phyloP scores from a whole-genome alignment of 768 basidiomycete genomes.

The Leccinellum rugosiceps region DNA sequence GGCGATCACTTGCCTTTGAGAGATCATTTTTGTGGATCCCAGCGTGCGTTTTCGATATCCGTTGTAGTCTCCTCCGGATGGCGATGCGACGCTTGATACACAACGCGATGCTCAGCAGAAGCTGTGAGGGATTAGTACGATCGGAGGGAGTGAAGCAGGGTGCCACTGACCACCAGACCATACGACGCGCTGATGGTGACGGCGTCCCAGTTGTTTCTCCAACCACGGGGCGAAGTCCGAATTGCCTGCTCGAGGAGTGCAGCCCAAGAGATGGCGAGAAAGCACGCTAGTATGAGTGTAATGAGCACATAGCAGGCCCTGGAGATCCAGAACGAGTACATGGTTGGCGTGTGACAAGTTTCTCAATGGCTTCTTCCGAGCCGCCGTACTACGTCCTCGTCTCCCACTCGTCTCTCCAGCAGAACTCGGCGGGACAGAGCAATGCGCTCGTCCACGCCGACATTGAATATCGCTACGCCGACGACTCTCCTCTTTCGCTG shows the following conservation, averaged over 20 bases:
- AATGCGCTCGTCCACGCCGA: slow-evolving; percentile 52
- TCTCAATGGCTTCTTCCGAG: slow-evolving; percentile 17
- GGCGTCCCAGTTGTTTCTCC: slow-evolving; percentile 64
- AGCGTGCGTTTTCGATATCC: slow-evolving; percentile 61
- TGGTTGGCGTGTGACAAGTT: neutral
- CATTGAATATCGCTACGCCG: slow-evolving; percentile 80
- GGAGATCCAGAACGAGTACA: slow-evolving; percentile 45
- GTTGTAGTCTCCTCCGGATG: slow-evolving; percentile 59
- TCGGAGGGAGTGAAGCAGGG: neutral
- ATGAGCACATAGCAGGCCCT: slow-evolving; percentile 52
- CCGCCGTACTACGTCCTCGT: slow-evolving; percentile 70
- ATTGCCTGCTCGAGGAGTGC: slow-evolving; percentile 71
- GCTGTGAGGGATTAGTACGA: slow-evolving; percentile 33
- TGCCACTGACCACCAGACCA: slow-evolving; percentile 57
- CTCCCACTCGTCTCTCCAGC: slow-evolving; percentile 49
- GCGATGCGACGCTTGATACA: slow-evolving; percentile 69
- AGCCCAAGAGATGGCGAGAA: slow-evolving; percentile 59
- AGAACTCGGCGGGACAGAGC: slow-evolving; percentile 37
- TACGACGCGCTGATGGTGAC: slow-evolving; percentile 71
- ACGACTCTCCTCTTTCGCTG: slow-evolving; percentile 68
- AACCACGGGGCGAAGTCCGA: slow-evolving; percentile 56
- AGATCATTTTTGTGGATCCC: slow-evolving; percentile 53
- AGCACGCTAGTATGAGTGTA: slow-evolving; percentile 47
- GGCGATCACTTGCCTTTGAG: slow-evolving; percentile 47
- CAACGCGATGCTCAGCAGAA: slow-evolving; percentile 54